These are phyloP conservation scores for Zymoseptoria tritici DNA, from an alignment of 2,329 filamentous ascomycete species.

Conservation along the genomic window DNA sequence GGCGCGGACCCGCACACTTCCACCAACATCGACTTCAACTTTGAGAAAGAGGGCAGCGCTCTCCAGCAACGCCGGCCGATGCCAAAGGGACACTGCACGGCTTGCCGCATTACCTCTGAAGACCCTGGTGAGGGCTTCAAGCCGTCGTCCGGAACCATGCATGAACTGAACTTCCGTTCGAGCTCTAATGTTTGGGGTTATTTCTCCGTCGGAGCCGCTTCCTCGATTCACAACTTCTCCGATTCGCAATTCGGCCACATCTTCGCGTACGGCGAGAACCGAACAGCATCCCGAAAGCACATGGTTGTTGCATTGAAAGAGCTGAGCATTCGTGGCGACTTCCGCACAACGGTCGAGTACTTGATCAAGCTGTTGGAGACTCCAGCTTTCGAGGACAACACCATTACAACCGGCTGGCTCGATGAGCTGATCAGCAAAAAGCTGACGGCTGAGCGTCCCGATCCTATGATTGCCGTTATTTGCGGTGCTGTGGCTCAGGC, in stretches of 20 bases:
- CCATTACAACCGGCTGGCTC: conserved; percentile 96
- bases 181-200: conserved; percentile 99
- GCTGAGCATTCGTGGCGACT: conserved; percentile 98
- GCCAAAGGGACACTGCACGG: conserved; percentile 94
- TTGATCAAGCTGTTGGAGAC: conserved; percentile 98
- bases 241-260: conserved; percentile 99
- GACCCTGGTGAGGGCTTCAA: conserved; percentile 99
- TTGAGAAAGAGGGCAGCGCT: conserved; percentile 75
- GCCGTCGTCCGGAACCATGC: conserved; percentile 97
- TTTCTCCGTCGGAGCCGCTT: conserved; percentile 94
- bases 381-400: conserved; percentile 97
- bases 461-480: conserved; percentile 87
- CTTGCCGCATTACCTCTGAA: conserved; percentile 97
- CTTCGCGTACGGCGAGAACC: conserved; percentile 97
- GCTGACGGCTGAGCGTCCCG: conserved; percentile 89
- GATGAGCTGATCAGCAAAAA: conserved; percentile 98
- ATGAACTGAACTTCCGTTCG: conserved; percentile 97
- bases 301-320: conserved; percentile 99
- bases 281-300: conserved; percentile 91
- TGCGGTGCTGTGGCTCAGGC: conserved; percentile 93
- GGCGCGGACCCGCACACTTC: conserved; percentile 84
- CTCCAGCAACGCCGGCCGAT: conserved; percentile 81
- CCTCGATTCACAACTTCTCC: conserved; percentile 98
- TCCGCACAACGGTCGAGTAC: conserved; percentile 97
- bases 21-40: conserved; percentile 92